Conservation (phyloP, 78 protist genomes). For the Dictyostelium citrinum region DNA sequence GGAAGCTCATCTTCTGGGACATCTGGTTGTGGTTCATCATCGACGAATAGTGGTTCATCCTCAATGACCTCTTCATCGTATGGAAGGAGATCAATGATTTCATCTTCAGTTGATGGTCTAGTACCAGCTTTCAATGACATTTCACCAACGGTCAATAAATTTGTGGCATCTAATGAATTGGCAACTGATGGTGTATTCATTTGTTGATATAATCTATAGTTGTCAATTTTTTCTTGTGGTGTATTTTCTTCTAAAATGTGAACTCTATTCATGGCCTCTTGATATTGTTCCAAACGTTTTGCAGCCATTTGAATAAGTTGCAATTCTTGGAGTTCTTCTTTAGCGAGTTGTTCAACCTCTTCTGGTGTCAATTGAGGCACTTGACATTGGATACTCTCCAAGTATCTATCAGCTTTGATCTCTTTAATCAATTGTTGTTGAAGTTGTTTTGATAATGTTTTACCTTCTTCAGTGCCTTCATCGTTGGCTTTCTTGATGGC, state of each 20-base stretch:
- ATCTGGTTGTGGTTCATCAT: neutral
- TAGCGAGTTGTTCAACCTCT: neutral
- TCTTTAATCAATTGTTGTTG: neutral
- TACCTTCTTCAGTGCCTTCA: neutral
- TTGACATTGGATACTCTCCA: neutral
- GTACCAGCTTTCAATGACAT: neutral
- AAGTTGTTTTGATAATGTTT: neutral
- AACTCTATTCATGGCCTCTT: neutral
- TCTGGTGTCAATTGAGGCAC: too few relatives aligned
- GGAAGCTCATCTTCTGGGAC: neutral
- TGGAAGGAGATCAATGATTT: conserved; percentile 8
- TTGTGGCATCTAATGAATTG: neutral
- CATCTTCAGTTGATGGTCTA: neutral
- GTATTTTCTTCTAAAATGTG: neutral
- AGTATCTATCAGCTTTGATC: neutral
- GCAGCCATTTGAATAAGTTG: neutral
- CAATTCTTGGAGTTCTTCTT: neutral
- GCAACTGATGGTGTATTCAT: conserved; percentile 1
- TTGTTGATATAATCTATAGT: neutral
- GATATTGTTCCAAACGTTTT: neutral
- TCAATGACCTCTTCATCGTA: neutral
- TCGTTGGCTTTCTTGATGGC: neutral
- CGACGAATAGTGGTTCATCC: neutral
- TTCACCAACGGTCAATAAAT: neutral
- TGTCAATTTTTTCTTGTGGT: neutral